phyloP scores from a whole-genome alignment of 495 filamentous ascomycete species.

The Tuber indicum region DNA sequence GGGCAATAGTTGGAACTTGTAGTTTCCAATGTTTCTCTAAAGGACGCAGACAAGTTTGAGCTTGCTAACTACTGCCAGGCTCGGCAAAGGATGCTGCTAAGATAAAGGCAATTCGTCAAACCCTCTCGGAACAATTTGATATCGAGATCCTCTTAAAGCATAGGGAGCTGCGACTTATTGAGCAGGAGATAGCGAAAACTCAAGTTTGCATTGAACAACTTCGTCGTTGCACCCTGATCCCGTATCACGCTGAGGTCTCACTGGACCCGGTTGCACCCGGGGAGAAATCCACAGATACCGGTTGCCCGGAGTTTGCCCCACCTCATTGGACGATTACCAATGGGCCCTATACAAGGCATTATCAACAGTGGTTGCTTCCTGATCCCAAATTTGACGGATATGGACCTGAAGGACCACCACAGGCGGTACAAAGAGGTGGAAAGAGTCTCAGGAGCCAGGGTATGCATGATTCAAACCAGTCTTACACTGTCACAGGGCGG shows the following conservation, averaged over 20 bases:
- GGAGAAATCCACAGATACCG: conserved; percentile 26
- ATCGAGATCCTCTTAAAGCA: conserved; percentile 92
- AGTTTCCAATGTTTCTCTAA: neutral
- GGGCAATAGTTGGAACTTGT: neutral
- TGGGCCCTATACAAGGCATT: conserved; percentile 88
- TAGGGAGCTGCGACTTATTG: conserved; percentile 83
- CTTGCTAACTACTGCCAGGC: neutral
- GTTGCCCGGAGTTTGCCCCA: conserved; percentile 53
- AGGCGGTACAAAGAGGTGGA: conserved; percentile 12
- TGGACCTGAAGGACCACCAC: conserved; percentile 26
- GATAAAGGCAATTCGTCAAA: conserved; percentile 54
- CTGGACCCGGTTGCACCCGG: conserved; percentile 40
- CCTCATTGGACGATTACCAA: conserved; percentile 82
- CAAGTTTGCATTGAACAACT: conserved; percentile 93
- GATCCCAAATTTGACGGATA: conserved; percentile 77
- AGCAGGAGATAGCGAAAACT: conserved; percentile 93
- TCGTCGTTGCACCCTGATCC: conserved; percentile 81
- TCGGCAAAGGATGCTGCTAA: conserved; percentile 3
- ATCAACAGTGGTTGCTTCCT: conserved; percentile 85
- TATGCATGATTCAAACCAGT: conserved; percentile 42
- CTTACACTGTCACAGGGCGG: conserved; percentile 48
- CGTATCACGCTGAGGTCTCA: conserved; percentile 54
- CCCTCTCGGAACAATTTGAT: conserved; percentile 76
- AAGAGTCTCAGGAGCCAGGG: conserved; percentile 32
- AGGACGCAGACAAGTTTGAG: neutral